Evolutionary conservation across 257 asterid genomes (phyloP).

Genomic region (Solanum clarkiae): DNA sequence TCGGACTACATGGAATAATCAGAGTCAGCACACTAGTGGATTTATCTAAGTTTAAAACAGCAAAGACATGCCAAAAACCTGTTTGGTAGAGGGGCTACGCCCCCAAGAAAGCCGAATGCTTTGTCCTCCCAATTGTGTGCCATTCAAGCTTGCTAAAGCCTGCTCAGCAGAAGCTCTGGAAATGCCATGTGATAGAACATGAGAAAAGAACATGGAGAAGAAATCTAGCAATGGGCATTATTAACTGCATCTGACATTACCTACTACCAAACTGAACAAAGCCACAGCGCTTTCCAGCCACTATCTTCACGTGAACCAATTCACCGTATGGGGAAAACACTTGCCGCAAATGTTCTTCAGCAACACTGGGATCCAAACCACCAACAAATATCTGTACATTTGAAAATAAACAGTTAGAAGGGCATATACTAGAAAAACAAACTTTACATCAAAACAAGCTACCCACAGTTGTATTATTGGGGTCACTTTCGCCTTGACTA

Average conservation of each 20-base stretch:
- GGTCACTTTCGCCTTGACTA: constrained; percentile 78
- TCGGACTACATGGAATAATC: constrained; percentile 22
- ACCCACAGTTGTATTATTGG: constrained; percentile 87
- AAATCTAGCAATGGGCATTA: neutral
- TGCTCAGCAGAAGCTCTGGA: constrained; percentile 66
- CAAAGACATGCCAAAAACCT: constrained; percentile 20
- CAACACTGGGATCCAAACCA: constrained; percentile 63
- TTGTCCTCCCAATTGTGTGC: constrained; percentile 63
- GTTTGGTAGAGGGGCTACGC: constrained; percentile 84
- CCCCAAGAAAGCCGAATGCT: constrained; percentile 92
- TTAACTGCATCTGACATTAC: constrained; percentile 11
- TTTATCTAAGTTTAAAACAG: neutral
- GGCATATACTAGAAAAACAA: neutral
- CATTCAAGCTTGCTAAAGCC: constrained; percentile 56
- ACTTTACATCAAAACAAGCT: constrained; percentile 2
- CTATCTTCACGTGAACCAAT: constrained; percentile 71
- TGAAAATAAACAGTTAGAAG: neutral
- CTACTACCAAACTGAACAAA: constrained; percentile 84
- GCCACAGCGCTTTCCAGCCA: constrained; percentile 86
- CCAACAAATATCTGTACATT: constrained; percentile 77
- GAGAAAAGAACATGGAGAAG: neutral
- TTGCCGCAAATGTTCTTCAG: constrained; percentile 74
- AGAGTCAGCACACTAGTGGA: neutral
- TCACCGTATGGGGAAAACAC: constrained; percentile 76
- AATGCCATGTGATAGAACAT: neutral